phyloP scores from a whole-genome alignment of 768 basidiomycete species.

The Lactifluus hygrophoroides region DNA sequence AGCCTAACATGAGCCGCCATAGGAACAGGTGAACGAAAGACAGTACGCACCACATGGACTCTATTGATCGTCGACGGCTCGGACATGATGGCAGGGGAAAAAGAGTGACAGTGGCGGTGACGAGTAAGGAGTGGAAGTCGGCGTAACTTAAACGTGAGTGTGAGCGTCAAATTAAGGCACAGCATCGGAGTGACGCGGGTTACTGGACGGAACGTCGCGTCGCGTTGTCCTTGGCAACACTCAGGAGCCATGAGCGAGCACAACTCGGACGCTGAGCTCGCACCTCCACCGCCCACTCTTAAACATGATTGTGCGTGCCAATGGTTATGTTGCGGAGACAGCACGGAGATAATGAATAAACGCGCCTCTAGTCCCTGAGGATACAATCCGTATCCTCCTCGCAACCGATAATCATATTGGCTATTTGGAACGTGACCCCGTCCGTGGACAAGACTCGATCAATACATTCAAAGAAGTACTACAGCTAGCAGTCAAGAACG shows the following conservation, averaged over 20 bases:
- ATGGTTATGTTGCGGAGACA: not conserved
- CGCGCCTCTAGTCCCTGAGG: constrained; percentile 38
- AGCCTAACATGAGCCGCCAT: not conserved
- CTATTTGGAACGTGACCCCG: constrained; percentile 87
- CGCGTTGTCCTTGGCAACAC: not conserved
- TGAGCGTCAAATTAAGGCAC: too few species aligned
- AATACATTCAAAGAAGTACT: constrained; percentile 93
- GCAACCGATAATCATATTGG: constrained; percentile 97
- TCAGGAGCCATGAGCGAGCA: not conserved
- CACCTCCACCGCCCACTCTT: constrained; percentile 8
- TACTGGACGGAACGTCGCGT: too few species aligned
- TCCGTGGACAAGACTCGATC: constrained; percentile 91
- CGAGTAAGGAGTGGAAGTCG: too few species aligned
- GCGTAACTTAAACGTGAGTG: not conserved
- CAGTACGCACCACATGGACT: constrained; percentile 4
- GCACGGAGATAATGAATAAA: not conserved
- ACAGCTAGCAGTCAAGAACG: constrained; percentile 79
- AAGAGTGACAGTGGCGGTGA: not conserved
- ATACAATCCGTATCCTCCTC: constrained; percentile 75
- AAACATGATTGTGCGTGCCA: constrained; percentile 7
- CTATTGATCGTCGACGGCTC: not conserved
- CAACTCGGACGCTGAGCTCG: not conserved
- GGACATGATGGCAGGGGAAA: not conserved
- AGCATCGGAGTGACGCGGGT: too few species aligned
- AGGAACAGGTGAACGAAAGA: too few species aligned